Percentiles rank a stretch among this genome's conserved stretches.
Conservation (phyloP, 2,329 filamentous ascomycete genomes). For the Coniochaeta hoffmannii region DNA sequence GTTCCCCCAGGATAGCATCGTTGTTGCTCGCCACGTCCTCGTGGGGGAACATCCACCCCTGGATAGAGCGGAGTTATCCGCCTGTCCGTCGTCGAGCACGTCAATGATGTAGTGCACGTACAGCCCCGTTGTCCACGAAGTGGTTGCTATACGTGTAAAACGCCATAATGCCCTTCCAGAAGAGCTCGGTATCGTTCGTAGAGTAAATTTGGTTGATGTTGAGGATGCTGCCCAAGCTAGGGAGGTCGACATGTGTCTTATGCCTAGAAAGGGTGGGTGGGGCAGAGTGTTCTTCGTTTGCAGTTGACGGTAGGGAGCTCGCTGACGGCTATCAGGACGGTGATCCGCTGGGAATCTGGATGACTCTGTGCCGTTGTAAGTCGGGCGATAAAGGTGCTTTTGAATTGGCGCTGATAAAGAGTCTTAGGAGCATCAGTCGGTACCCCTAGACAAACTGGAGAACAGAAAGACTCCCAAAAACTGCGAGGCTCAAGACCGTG, state of each 20-base stretch:
- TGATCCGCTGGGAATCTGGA: too few species aligned
- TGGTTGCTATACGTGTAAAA: slow-evolving; percentile 23
- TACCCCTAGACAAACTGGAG: too few species aligned
- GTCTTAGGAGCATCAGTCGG: too few species aligned
- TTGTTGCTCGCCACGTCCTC: slow-evolving; percentile 22
- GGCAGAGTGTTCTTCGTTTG: too few species aligned
- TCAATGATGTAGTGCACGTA: slow-evolving; percentile 30
- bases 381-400: too few species aligned
- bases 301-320: too few species aligned
- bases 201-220: slow-evolving; percentile 24
- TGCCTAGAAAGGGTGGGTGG: too few species aligned
- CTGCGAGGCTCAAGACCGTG: too few species aligned
- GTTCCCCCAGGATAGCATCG: slow-evolving; percentile 21
- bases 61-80: slow-evolving; percentile 18
- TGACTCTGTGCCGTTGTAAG: too few species aligned
- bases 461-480: too few species aligned
- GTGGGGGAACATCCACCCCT: slow-evolving; percentile 25
- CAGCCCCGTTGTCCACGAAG: slow-evolving; percentile 28
- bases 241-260: slow-evolving; percentile 31
- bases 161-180: slow-evolving; percentile 27
- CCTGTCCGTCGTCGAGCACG: slow-evolving; percentile 21
- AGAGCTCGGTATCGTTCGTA: slow-evolving; percentile 27
- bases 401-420: too few species aligned
- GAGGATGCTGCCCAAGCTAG: slow-evolving; percentile 29
- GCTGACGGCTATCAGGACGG: too few species aligned